Base-by-base conservation (phyloP, 2,329 filamentous ascomycete species). In the Iodosphaeria phyllophila region DNA sequence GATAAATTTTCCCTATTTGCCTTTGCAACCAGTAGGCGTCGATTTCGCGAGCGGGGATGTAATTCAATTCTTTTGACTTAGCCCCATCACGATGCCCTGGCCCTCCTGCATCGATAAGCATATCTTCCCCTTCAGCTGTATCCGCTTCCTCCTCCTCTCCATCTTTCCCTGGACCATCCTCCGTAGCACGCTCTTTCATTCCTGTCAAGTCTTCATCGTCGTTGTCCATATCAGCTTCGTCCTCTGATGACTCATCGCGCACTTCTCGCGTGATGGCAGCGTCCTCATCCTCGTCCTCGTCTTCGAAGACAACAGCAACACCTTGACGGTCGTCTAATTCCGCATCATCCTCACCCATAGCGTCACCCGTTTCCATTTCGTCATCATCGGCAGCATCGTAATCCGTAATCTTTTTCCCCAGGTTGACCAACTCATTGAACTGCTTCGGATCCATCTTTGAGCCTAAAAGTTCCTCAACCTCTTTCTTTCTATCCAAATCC, bases 331-430 rank as follows among this genome's bases (percentile, higher is more conserved):
- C 84, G 41, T 93, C 89, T 24, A 93, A 68, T 45, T 93, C 84
- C 16, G 67, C 75, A 22, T 74, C 64, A 32, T 69, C 70, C 4
- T 56, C 58, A 28, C 65, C 78, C 11, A 58, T 67, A 13, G 58
- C 64, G 15, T 69, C 63, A 29, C 67, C 74, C 39, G 74, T 72
- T 16, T 68, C 75, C 58, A 82, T 78, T 29, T 83, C 74, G 35
- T 92, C 86, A 33, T 95, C 89, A 35, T 95, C 86, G 46, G 95
- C 83, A 19, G 79, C 79, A 50, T 95, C 79, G 50, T 95, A 98
- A 48, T 98, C 89, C 24, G 89, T 98, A 34, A 98, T 92, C 54
- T 98, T 98, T 58, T 98, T 98, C 35, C 84, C 82, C 21, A 98
- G 57, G 44, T 93, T 98, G 28, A 95, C 74, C 36, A 98, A 56